Conservation (phyloP, 1,284 basidiomycete species). For the Fomitopsis schrenkii region DNA sequence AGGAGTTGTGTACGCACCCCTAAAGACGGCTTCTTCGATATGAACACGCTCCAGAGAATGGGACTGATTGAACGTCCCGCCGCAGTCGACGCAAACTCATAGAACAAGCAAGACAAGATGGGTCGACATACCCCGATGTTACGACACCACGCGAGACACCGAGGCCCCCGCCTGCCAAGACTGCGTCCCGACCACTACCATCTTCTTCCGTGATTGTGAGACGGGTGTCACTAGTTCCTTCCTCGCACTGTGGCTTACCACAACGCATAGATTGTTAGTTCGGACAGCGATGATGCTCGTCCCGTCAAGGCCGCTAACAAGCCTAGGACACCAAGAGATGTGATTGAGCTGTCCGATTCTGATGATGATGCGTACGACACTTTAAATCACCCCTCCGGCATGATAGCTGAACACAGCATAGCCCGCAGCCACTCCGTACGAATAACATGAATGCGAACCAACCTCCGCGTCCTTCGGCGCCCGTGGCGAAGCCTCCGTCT, state of each 20-base stretch:
- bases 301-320: background rate
- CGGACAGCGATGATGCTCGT: background rate
- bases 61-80: background rate
- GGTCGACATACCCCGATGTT: background rate
- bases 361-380: slow-evolving; percentile 20
- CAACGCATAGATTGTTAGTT: background rate
- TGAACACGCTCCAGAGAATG: too few relatives aligned
- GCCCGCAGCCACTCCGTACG: slow-evolving; percentile 11
- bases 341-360: slow-evolving; percentile 23
- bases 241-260: background rate
- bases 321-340: background rate
- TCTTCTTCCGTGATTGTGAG: background rate
- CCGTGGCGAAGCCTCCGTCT: background rate
- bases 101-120: background rate
- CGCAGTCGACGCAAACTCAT: background rate
- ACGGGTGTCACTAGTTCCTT: background rate
- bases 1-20: too few relatives aligned
- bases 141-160: background rate
- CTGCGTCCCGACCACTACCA: background rate
- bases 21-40: too few relatives aligned
- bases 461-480: background rate
- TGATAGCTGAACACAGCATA: background rate
- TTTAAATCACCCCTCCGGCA: background rate
- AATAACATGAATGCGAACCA: slow-evolving; percentile 8
- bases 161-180: background rate